Conservation (phyloP, 495 filamentous ascomycete genomes). For the Durotheca rogersii region DNA sequence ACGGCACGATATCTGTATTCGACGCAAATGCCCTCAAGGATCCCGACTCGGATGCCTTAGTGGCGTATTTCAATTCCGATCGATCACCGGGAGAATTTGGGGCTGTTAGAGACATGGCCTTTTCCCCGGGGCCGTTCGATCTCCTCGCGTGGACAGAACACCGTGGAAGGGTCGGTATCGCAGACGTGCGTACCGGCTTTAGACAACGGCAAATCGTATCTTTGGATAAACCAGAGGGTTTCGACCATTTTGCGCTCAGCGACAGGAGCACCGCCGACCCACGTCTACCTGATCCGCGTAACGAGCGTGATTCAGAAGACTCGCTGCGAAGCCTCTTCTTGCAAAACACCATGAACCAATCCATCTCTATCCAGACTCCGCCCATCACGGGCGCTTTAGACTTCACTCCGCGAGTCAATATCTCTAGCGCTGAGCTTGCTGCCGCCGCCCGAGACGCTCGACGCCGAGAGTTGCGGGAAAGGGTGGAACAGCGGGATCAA, state of each 20-base stretch:
- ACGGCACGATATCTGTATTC: constrained; percentile 57
- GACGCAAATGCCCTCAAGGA: constrained; percentile 41
- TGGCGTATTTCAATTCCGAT: constrained; percentile 55
- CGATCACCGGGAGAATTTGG: constrained; percentile 62
- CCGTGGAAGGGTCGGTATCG: constrained; percentile 77
- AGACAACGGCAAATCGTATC: constrained; percentile 70
- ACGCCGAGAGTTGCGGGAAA: constrained; percentile 41
- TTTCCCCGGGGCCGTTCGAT: constrained; percentile 87
- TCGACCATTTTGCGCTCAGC: constrained; percentile 46
- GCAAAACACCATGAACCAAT: constrained; percentile 28
- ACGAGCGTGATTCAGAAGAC: constrained; percentile 32
- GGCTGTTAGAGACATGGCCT: constrained; percentile 86
- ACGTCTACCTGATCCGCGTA: constrained; percentile 43
- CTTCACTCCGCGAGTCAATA: constrained; percentile 31
- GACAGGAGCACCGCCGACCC: constrained; percentile 54
- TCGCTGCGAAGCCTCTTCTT: constrained; percentile 38
- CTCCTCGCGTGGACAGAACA: constrained; percentile 93
- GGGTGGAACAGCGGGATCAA: constrained; percentile 30
- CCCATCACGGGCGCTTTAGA: constrained; percentile 34
- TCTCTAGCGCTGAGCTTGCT: constrained; percentile 46
- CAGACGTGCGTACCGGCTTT: constrained; percentile 78
- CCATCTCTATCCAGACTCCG: constrained; percentile 12
- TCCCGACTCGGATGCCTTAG: constrained; percentile 40
- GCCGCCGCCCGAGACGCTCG: too few relatives aligned
- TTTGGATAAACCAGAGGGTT: constrained; percentile 61